Conservation (phyloP, 441 rosid genomes). For the Jatropha multifida region DNA sequence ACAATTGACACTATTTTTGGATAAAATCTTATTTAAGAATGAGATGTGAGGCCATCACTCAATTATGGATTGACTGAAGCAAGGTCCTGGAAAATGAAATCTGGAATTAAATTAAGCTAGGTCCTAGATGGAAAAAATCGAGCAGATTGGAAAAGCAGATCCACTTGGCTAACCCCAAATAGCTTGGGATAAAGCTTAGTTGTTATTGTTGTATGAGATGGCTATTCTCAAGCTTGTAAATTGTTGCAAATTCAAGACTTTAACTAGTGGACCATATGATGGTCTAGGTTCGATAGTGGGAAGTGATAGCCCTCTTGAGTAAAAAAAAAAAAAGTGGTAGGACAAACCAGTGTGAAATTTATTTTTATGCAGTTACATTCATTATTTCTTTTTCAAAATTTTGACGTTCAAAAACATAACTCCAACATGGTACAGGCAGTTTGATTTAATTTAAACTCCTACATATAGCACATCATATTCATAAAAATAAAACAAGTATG, state of each 20-base stretch:
- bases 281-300: not conserved
- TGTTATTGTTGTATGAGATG: not conserved
- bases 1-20: not conserved
- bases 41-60: not conserved
- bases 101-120: not conserved
- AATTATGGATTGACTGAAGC: conserved; percentile 3
- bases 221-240: not conserved
- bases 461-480: too few relatives aligned
- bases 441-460: not conserved
- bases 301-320: not conserved
- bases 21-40: not conserved
- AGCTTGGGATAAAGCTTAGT: too few relatives aligned
- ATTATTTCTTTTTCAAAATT: not conserved
- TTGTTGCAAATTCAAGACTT: not conserved
- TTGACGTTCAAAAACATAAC: not conserved
- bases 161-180: too few relatives aligned
- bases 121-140: too few relatives aligned
- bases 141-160: too few relatives aligned
- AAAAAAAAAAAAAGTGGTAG: not conserved
- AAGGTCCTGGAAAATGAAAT: not conserved
- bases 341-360: not conserved
- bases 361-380: not conserved
- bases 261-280: not conserved
- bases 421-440: not conserved
- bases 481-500: not conserved